phyloP scores from a whole-genome alignment of 805 yeast species.

The Phaffomyces opuntiae region DNA sequence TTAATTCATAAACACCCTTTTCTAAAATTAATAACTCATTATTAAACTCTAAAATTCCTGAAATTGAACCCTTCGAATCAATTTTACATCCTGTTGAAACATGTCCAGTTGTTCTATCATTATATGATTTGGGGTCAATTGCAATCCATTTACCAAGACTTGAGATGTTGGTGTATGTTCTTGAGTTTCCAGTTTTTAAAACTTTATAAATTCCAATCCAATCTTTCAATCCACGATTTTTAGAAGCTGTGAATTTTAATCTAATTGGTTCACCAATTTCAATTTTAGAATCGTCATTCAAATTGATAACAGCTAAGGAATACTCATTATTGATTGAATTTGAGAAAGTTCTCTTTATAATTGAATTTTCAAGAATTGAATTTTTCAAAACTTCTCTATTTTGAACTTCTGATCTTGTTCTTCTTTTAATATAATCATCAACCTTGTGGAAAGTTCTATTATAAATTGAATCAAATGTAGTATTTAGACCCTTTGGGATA shows the following conservation, averaged over 20 bases:
- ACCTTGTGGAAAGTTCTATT: slow-evolving; percentile 34
- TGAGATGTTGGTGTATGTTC: slow-evolving; percentile 49
- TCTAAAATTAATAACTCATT: slow-evolving; percentile 50
- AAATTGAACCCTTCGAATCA: slow-evolving; percentile 16
- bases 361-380: slow-evolving; percentile 1
- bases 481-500: slow-evolving; percentile 31
- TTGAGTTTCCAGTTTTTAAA: slow-evolving; percentile 48
- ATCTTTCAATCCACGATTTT: slow-evolving; percentile 41
- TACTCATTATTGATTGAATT: slow-evolving; percentile 24
- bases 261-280: slow-evolving; percentile 46
- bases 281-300: slow-evolving; percentile 16
- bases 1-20: slow-evolving; percentile 64
- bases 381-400: slow-evolving; percentile 6
- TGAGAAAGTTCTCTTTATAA: neutral
- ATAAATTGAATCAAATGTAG: slow-evolving; percentile 37
- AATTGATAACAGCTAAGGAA: slow-evolving; percentile 21
- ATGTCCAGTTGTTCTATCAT: slow-evolving; percentile 21
- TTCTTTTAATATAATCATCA: slow-evolving; percentile 18
- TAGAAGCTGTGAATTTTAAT: slow-evolving; percentile 50
- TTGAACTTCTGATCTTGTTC: slow-evolving; percentile 18
- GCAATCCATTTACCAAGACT: slow-evolving; percentile 65
- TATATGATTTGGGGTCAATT: slow-evolving; percentile 29
- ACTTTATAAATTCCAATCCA: slow-evolving; percentile 77
- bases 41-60: slow-evolving; percentile 45
- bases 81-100: slow-evolving; percentile 2